Evolutionary conservation across 1,284 basidiomycete species (phyloP).

Genomic region (Irpex sp.): DNA sequence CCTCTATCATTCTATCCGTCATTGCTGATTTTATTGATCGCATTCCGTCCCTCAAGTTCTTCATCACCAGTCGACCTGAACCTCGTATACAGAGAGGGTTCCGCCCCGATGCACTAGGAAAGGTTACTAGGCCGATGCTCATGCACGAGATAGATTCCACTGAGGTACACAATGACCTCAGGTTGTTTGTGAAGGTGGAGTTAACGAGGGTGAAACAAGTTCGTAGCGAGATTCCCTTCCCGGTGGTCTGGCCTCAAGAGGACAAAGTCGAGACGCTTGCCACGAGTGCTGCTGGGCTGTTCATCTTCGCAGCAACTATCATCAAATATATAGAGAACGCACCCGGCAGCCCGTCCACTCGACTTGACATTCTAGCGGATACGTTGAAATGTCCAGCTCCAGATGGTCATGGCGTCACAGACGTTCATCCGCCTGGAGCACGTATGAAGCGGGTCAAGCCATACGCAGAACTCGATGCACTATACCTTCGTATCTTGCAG

Average conservation of each 20-base stretch:
- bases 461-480: neutral
- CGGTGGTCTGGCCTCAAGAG: neutral
- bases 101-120: neutral
- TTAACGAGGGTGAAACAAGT: neutral
- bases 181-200: neutral
- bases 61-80: constrained; percentile 24
- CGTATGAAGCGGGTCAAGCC: no score
- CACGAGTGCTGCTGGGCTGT: neutral
- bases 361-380: no score
- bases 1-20: constrained; percentile 13
- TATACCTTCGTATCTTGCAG: neutral
- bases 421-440: no score
- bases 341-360: neutral
- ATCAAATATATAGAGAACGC: neutral
- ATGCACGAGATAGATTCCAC: neutral
- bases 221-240: neutral
- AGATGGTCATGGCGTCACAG: no score
- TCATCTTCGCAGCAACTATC: neutral
- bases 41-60: constrained; percentile 11
- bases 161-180: neutral
- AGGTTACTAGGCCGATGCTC: neutral
- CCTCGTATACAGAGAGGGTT: constrained; percentile 13
- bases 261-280: neutral
- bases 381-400: no score
- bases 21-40: constrained; percentile 1